Evolutionary conservation across 2,329 filamentous ascomycete species (phyloP), one percentile per base, ranked within the genome.

Genomic region (Beauveria scarabaeidicola): DNA sequence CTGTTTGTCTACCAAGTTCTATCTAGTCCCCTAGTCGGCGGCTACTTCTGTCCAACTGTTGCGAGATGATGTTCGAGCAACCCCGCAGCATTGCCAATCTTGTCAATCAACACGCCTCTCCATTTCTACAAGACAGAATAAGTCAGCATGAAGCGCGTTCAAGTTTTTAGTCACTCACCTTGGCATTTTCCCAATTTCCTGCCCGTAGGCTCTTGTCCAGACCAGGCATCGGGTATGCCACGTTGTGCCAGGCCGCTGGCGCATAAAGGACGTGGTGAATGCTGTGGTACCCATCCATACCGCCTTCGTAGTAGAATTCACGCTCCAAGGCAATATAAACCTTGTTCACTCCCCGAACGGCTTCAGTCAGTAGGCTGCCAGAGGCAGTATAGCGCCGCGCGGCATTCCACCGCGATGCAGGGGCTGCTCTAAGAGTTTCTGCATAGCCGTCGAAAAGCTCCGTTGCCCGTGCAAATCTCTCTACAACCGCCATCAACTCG

Each of bases 401-500:
- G 25, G 10, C 5, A 15, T 15, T 13, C n/a, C 19, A 21, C 52
- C 27, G 23, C 9, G 19, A 29, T 19, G 5, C 25, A 1, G 23
- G 15, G 15, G 5, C 32, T 2, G 32, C 17, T 29, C 46, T 32
- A 15, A 58, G 36, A 2, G 32, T 41, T 1, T 58, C 54, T 8
- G 54, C 54, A 25, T 58, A 50, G 8, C 32, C 17, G 23, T 58
- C 54, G 8, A 58, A 51, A 1, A 6, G 32, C 17, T n/a, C 21
- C 1, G 54, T n/a, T 2, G 46, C 54, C 3, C 32, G 36, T 7
- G 54, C 46, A n/a, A 78, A 77, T 1, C 67, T 63, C 15, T 72
- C 68, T 36, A 78, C 74, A 2, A 75, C 75, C 2, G 68, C 66
- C 8, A 70, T 70, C 0, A 79, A 70, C 25, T 70, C 67, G 0